Base-by-base conservation (phyloP, 495 filamentous ascomycete genomes). In the Penicillium psychrofluorescens region DNA sequence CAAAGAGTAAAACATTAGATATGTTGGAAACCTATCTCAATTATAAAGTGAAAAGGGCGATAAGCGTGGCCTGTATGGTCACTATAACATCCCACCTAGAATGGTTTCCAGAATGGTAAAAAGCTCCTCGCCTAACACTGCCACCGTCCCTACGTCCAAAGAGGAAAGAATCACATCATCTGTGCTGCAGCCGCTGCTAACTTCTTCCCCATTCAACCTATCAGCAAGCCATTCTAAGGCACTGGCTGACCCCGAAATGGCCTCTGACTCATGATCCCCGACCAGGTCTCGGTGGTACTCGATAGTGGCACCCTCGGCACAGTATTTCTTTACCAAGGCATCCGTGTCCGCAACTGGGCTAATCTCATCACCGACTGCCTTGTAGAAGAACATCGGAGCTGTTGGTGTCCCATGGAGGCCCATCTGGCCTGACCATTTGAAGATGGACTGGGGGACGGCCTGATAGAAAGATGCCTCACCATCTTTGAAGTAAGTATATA, bases 351-450 rank as follows among this genome's bases (percentile, higher is more conserved):
- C 46, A 3, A 74, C 55, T 1, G 54, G 37, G 32, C 58, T 67
- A 36, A 74, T 54, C 54, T 77, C 60, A 48, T 78, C 74, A 0
- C 56, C 29, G 13, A 73, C 59, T 8, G 72, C 71, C 48, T 79
- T 76, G 57, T 79, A 77, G 0, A 67, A 40, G 44, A 67, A 76
- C n/a, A 73, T 22, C 2, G 71, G 74, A 53, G 71, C 68, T 12
- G 51, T 43, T 1, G 74, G 76, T 2, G 46, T 46, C 1, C 53
- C 56, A 9, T 43, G 53, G 13, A 56, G 7, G 1, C 56, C 56
- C 53, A 59, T 48, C 16, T 45, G 41, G 0, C 53, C 56, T 3
- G 50, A 45, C 35, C 40, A 46, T 11, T 15, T n/a, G 22, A 54
- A 42, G 16, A 51, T 36, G 11, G 45, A 44, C 38, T 40, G 38